phyloP scores from a whole-genome alignment of 768 basidiomycete species.

The Amanita exitialis region DNA sequence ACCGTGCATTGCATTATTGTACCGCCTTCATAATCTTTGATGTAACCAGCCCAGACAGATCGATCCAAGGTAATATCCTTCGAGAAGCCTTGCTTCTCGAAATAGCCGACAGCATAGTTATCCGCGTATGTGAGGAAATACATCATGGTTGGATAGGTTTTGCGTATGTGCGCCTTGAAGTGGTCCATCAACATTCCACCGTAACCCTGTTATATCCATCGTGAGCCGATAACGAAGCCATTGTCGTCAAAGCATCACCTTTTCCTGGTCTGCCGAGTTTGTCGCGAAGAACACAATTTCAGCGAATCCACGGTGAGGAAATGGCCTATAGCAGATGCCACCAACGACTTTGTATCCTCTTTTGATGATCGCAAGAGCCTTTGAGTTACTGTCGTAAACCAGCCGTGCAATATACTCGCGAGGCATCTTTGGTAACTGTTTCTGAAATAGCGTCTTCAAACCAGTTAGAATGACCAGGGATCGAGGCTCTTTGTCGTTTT shows the following conservation, averaged over 20 bases:
- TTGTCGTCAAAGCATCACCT: constrained; percentile 38
- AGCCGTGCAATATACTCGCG: constrained; percentile 95
- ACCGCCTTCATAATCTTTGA: constrained; percentile 99
- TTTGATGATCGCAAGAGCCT: constrained; percentile 89
- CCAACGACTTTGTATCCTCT: constrained; percentile 93
- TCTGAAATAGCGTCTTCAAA: constrained; percentile 95
- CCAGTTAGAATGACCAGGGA: constrained; percentile 84
- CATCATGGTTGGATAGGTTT: constrained; percentile 78
- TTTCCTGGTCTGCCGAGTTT: constrained; percentile 93
- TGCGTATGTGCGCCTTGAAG: constrained; percentile 87
- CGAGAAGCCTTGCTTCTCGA: constrained; percentile 98
- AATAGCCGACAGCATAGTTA: constrained; percentile 98
- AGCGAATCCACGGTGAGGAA: constrained; percentile 89
- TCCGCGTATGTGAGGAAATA: constrained; percentile 98
- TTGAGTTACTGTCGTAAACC: constrained; percentile 90
- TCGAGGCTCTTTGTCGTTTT: constrained; percentile 69
- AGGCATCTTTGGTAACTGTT: constrained; percentile 98
- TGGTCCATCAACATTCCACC: constrained; percentile 98
- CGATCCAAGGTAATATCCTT: constrained; percentile 94
- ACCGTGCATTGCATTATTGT: constrained; percentile 99
- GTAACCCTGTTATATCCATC: constrained; percentile 57
- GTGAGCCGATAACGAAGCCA: not conserved
- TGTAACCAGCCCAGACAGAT: constrained; percentile 94
- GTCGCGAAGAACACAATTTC: constrained; percentile 99
- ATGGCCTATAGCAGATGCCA: constrained; percentile 95